Conservation (phyloP, 495 filamentous ascomycete species). For the Hypoxylon rickii region DNA sequence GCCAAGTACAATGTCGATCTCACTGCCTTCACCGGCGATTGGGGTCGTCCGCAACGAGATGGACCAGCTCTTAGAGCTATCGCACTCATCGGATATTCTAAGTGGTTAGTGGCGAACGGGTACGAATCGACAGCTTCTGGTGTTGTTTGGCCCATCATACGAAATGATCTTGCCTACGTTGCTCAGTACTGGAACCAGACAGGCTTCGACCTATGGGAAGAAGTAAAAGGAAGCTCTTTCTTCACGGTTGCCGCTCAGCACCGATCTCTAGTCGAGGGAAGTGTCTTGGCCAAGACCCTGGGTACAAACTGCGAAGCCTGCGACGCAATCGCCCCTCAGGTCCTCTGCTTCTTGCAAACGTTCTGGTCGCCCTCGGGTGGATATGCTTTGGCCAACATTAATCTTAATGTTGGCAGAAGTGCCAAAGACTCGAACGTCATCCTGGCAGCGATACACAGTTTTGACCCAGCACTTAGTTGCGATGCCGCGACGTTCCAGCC, state of each 20-base stretch:
- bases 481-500: constrained; percentile 65
- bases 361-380: constrained; percentile 65
- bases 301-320: constrained; percentile 51
- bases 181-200: constrained; percentile 73
- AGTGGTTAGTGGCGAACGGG: constrained; percentile 54
- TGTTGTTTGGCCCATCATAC: constrained; percentile 64
- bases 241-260: constrained; percentile 52
- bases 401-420: constrained; percentile 52
- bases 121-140: constrained; percentile 45
- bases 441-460: constrained; percentile 65
- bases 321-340: constrained; percentile 60
- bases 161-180: constrained; percentile 72
- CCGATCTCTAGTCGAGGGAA: constrained; percentile 66
- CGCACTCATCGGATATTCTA: constrained; percentile 54
- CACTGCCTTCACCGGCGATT: constrained; percentile 63
- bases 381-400: constrained; percentile 62
- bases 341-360: constrained; percentile 64
- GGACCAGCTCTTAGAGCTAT: constrained; percentile 72
- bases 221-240: constrained; percentile 66
- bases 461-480: constrained; percentile 63
- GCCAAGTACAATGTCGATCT: constrained; percentile 65
- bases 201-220: constrained; percentile 76
- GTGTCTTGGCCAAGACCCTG: constrained; percentile 55
- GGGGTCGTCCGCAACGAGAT: constrained; percentile 75
- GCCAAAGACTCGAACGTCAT: constrained; percentile 68